phyloP scores from a whole-genome alignment of 495 filamentous ascomycete species.

The Xanthoparmelia taractica region DNA sequence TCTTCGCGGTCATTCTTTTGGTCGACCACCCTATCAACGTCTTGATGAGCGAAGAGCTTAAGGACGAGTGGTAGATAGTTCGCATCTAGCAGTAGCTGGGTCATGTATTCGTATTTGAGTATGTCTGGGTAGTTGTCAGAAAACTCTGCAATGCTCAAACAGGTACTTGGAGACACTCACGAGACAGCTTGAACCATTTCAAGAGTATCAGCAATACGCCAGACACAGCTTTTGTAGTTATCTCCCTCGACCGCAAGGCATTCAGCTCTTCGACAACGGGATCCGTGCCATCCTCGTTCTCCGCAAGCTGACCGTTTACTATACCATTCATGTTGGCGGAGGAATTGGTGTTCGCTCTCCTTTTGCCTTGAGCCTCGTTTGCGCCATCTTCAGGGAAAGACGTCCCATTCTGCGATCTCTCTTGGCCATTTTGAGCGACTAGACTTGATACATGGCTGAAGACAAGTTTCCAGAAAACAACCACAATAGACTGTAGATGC shows the following conservation, averaged over 20 bases:
- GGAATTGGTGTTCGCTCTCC: constrained; percentile 27
- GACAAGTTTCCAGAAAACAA: constrained; percentile 82
- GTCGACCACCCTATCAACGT: constrained; percentile 81
- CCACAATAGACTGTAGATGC: constrained; percentile 86
- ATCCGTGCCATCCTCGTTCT: constrained; percentile 33
- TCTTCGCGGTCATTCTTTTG: constrained; percentile 76
- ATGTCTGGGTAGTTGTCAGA: constrained; percentile 56
- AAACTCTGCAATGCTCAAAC: not conserved
- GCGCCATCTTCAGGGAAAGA: constrained; percentile 30
- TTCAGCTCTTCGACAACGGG: constrained; percentile 65
- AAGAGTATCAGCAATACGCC: constrained; percentile 74
- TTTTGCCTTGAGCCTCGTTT: constrained; percentile 19
- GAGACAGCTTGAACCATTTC: constrained; percentile 95
- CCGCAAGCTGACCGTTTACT: constrained; percentile 26
- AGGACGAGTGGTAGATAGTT: constrained; percentile 89
- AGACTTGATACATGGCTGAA: constrained; percentile 62
- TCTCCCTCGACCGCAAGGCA: constrained; percentile 70
- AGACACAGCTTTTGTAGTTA: constrained; percentile 82
- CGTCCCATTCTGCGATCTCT: constrained; percentile 36
- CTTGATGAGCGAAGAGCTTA: constrained; percentile 87
- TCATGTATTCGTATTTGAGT: constrained; percentile 91
- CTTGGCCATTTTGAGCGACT: constrained; percentile 47
- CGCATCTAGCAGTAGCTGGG: constrained; percentile 83
- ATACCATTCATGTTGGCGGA: constrained; percentile 29
- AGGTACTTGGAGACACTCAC: constrained; percentile 44